These are phyloP conservation scores for Sicyos edulis DNA, from an alignment of 306 rosid genomes.

Conservation along the genomic window DNA sequence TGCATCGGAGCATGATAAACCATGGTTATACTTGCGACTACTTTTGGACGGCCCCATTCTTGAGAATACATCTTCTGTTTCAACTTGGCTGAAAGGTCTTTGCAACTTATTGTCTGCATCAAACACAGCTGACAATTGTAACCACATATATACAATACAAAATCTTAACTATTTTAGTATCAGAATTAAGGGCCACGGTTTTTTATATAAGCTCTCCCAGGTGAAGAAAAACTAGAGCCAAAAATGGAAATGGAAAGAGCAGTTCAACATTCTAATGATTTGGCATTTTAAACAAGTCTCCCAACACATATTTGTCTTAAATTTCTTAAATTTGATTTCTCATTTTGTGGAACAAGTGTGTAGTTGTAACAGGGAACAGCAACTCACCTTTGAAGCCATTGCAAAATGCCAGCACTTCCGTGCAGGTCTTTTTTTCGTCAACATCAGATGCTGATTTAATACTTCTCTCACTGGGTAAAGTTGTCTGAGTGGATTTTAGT, in stretches of 20 bases:
- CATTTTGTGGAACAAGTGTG: constrained; percentile 3
- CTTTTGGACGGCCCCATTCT: constrained; percentile 55
- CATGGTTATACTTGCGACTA: constrained; percentile 59
- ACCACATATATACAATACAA: constrained; percentile 12
- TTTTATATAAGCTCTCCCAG: neutral
- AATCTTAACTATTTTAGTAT: neutral
- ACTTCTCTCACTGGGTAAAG: constrained; percentile 35
- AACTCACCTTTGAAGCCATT: constrained; percentile 60
- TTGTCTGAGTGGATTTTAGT: constrained; percentile 42
- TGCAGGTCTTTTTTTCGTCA: constrained; percentile 33
- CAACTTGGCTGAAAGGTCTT: constrained; percentile 39
- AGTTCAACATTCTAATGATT: neutral
- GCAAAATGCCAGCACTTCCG: constrained; percentile 29
- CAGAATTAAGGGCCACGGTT: neutral
- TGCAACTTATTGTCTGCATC: constrained; percentile 52
- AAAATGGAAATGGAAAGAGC: neutral
- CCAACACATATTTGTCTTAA: neutral
- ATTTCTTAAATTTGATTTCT: neutral
- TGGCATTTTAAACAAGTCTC: neutral
- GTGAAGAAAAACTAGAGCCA: neutral
- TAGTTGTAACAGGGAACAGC: constrained; percentile 24
- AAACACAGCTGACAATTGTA: constrained; percentile 27
- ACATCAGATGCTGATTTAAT: constrained; percentile 39
- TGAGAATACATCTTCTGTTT: constrained; percentile 62
- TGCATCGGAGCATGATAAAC: constrained; percentile 87